Base-by-base conservation (phyloP, 805 yeast species). In the Saccharomycopsis schoenii region DNA sequence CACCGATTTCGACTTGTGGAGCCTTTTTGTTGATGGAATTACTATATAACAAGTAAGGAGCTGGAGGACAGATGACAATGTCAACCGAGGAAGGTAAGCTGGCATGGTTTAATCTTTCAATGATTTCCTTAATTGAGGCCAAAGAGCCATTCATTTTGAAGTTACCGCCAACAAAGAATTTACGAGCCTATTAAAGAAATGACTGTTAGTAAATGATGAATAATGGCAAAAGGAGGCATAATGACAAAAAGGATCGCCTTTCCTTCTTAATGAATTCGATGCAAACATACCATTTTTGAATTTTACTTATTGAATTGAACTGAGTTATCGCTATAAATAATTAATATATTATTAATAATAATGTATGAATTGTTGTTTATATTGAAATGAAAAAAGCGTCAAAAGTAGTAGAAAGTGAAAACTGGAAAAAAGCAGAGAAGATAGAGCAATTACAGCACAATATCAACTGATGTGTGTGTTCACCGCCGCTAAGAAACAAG, bases 121-220 rank as follows among this genome's bases (percentile, higher is more conserved):
- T 86, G 73, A 94, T 92, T 68, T 83, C 77, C 75, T 84, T 83
- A 76, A 94, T 88, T 69, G 94, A 87, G 70, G 82, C 83, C 78
- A 85, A 86, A 73, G 96, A 79, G 74, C 99, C 99, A 83, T 94
- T 94, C 89, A 94, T 86, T 79, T 94, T 94, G 84, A 94, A 93
- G 91, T 94, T 94, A 73, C 99, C 99, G 71, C 99, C 99, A 73
- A 94, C 97, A 77, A 94, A 92, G 80, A 93, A 94, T 77, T 81
- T 83, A 79, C 96, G 88, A 74, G 96, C 85, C 96, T 63, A 39
- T 11, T 6, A 29, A 29, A 52, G 34, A 19, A 24, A 47, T n/a
- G 29, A 4, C 14, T 47, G 52, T 47, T 47, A 47, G 34, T 47
- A 47, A 4, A 37, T 37, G 34, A 29, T 29, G 34, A 6, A 29